These are phyloP conservation scores for Mollisia scopiformis DNA, from an alignment of 2,329 filamentous ascomycete species.

Conservation along the genomic window DNA sequence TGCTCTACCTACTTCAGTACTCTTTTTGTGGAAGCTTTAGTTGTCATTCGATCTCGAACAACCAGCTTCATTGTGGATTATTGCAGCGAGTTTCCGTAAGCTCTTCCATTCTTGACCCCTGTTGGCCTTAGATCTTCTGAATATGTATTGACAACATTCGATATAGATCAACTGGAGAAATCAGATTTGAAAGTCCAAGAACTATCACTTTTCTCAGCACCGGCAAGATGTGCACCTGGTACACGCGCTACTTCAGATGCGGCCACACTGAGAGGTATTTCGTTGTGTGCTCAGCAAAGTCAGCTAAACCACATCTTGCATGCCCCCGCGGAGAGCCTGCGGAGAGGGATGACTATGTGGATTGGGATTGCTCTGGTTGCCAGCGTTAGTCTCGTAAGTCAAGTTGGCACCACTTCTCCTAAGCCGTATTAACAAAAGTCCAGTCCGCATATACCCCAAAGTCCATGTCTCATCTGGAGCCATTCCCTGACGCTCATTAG, in stretches of 20 bases:
- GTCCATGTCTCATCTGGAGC: not conserved
- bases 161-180: not conserved
- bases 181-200: no score
- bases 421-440: not conserved
- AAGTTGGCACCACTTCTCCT: not conserved
- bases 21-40: not conserved
- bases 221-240: conserved; percentile 6
- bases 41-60: not conserved
- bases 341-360: not conserved
- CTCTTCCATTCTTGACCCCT: no score
- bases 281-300: not conserved
- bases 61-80: not conserved
- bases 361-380: not conserved
- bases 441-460: not conserved
- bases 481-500: not conserved
- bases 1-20: not conserved
- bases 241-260: not conserved
- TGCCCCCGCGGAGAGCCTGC: not conserved
- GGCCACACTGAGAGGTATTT: not conserved
- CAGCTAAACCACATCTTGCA: not conserved
- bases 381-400: not conserved
- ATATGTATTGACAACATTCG: no score
- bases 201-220: no score
- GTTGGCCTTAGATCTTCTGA: no score
- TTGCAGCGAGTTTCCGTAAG: not conserved